Percentiles rank a stretch among this genome's conserved stretches.
Evolutionary conservation across 2,329 filamentous ascomycete genomes (phyloP).

Genomic region (Ilyonectria sp.): DNA sequence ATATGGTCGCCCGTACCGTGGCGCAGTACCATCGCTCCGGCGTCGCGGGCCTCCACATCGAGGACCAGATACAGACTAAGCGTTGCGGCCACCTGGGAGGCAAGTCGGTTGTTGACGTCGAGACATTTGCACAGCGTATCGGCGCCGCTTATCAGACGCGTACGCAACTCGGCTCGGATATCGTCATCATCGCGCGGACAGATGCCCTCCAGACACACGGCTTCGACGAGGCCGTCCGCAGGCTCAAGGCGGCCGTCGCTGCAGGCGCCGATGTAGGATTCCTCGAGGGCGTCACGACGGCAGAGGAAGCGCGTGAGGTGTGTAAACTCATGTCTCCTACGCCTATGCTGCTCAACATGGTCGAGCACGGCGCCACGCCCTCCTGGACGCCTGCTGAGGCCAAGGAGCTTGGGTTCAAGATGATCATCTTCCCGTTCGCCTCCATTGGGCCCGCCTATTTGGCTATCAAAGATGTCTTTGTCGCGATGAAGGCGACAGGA

Average conservation of each 20-base stretch:
- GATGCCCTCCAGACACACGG: slow-evolving; percentile 72
- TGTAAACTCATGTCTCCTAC: slow-evolving; percentile 63
- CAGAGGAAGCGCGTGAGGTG: slow-evolving; percentile 63
- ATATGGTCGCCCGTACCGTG: slow-evolving; percentile 68
- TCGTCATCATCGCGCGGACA: slow-evolving; percentile 76
- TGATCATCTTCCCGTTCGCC: slow-evolving; percentile 71
- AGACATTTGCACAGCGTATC: slow-evolving; percentile 70
- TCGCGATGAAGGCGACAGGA: slow-evolving; percentile 56
- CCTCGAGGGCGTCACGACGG: slow-evolving; percentile 70
- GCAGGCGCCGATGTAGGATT: slow-evolving; percentile 73
- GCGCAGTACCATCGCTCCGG: slow-evolving; percentile 67
- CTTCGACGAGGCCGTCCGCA: slow-evolving; percentile 68
- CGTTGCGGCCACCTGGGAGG: slow-evolving; percentile 75
- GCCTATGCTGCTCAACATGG: slow-evolving; percentile 71
- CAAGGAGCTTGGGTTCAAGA: slow-evolving; percentile 68
- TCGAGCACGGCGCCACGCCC: slow-evolving; percentile 70
- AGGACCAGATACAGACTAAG: slow-evolving; percentile 76
- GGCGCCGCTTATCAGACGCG: slow-evolving; percentile 68
- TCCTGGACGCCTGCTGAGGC: slow-evolving; percentile 67
- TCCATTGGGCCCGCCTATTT: slow-evolving; percentile 63
- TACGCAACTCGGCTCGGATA: slow-evolving; percentile 64
- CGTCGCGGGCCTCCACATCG: slow-evolving; percentile 73
- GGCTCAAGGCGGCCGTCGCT: slow-evolving; percentile 65
- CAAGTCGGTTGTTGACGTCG: slow-evolving; percentile 70
- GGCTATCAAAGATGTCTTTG: slow-evolving; percentile 57